Base-by-base conservation (phyloP, 345 rosid species). In the Hibiscus tridactylites region DNA sequence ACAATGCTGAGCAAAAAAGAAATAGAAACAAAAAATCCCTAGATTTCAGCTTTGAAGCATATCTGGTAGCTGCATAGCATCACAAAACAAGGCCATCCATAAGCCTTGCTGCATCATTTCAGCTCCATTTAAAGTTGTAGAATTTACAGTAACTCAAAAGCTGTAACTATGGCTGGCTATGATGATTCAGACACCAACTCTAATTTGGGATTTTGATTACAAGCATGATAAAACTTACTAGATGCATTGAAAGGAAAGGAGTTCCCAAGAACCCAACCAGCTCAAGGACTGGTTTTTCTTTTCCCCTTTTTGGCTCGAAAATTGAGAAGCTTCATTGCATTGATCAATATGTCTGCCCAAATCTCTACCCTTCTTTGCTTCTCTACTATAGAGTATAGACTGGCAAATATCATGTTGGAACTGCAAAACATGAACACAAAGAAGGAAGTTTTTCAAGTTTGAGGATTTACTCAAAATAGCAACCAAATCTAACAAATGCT, bases 371-470 rank as follows among this genome's bases (percentile, higher is more conserved):
- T 61, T 44, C 65, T 49, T 35, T 35, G 53, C 66, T 26, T 39
- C 54, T 71, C 44, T 44, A 42, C 54, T 24, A 42, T 59, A 17
- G 15, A 29, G 73, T 24, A 11, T 35, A 39, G 8, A 39, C 46
- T 6, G 46, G 58, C 53, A 44, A 60, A 33, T 13, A 59, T 26
- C 59, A 50, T 67, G 58, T 9, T 8, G 28, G 28, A 59, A 61
- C 74, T 71, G 74, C 74, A 60, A 42, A 71, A 54, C 28, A 39
- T 13, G 21, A 52, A 71, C 3, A 21, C 21, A 24, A 26, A 9
- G 5, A 35, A 58, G 42, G 15, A 58, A 21, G 6, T 59, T 71
- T 71, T 28, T 33, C 42, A 71, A 44, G 3, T 4, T 15, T 3
- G 53, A 9, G 21, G 13, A 54, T 39, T 57, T 33, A n/a, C 31